These are phyloP conservation scores for Oropetium thomaeum DNA, from an alignment of 176 grass and related monocot species.

Conservation along the genomic window DNA sequence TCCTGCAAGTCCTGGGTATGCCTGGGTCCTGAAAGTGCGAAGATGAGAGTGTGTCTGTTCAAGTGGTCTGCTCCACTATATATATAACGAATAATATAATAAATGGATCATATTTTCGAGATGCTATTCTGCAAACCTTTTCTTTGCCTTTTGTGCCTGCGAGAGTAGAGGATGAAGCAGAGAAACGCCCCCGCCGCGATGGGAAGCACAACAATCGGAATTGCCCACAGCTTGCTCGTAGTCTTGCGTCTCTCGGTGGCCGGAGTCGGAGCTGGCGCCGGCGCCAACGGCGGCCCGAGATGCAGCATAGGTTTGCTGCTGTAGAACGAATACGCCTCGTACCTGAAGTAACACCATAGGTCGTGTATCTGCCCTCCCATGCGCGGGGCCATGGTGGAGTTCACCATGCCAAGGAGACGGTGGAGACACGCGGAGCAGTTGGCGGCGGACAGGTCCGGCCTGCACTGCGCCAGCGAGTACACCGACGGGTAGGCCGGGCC, in stretches of 20 bases:
- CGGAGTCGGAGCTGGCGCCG: background rate
- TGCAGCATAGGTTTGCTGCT: background rate
- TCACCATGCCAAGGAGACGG: background rate
- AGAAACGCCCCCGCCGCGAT: background rate
- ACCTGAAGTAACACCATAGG: background rate
- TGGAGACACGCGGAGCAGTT: background rate
- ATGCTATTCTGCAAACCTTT: background rate
- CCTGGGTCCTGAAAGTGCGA: background rate
- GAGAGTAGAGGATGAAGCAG: conserved; percentile 10
- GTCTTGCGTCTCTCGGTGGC: background rate
- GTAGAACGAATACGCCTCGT: background rate
- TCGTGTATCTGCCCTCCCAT: background rate
- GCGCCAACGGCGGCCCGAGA: background rate
- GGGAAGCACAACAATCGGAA: background rate
- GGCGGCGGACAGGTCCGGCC: background rate
- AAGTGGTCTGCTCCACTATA: no score
- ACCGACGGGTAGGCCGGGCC: background rate
- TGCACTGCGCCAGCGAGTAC: background rate
- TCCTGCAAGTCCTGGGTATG: background rate
- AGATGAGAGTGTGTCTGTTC: background rate
- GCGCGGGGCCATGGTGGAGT: background rate
- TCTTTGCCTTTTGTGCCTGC: conserved; percentile 3
- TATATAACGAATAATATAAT: background rate
- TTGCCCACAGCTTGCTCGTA: conserved; percentile 8
- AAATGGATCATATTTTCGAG: background rate